Evolutionary conservation across 2,329 filamentous ascomycete genomes (phyloP), one percentile per base, ranked within the genome.

Genomic region (Coniochaeta prunicola): DNA sequence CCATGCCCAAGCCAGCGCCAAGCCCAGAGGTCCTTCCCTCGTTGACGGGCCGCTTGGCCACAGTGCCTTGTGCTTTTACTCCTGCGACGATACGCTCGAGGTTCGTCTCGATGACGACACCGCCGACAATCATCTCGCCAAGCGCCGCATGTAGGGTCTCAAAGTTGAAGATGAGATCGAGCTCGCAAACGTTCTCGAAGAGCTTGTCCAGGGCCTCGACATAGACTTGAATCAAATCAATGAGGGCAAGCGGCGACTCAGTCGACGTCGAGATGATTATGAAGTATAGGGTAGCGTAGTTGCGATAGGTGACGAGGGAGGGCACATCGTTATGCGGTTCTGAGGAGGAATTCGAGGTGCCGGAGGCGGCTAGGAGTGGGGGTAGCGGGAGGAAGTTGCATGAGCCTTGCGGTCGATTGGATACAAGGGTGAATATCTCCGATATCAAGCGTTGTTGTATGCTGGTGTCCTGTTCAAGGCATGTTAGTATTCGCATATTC

Each of bases 141-240:
- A 97, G 78, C 17, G 92, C 87, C 9, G 93, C 90, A 77, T 99
- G 94, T 68, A 99, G 80, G 17, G 92, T 96, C 81, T 99, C 94
- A 67, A 96, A 99, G 72, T 97, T 97, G 79, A 99, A 99, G 73
- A 99, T 99, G 66, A 99, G 82, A 73, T 99, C 92, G 59, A 99
- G 80, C 78, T 99, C 94, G 81, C 94, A 99, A 10, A 99, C 94
- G 71, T 99, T 97, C 76, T 97, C 94, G 71, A 99, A 99, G 42
- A 99, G 81, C 64, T 91, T 86, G 73, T 99, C 94, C 36, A 99
- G 83, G 0, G 93, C 88, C 75, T 99, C 94, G 63, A 99, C 94
- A 68, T 97, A 99, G 61, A 99, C 94, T 75, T 99, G 94, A 64
- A 99, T 97, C 58, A 99, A 79, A 73, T 99, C 94, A 62, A 99